Percentiles rank a stretch among this genome's conserved stretches.
These are phyloP conservation scores for Lachancea mirantina DNA, from an alignment of 805 yeast genomes.

Conservation along the genomic window DNA sequence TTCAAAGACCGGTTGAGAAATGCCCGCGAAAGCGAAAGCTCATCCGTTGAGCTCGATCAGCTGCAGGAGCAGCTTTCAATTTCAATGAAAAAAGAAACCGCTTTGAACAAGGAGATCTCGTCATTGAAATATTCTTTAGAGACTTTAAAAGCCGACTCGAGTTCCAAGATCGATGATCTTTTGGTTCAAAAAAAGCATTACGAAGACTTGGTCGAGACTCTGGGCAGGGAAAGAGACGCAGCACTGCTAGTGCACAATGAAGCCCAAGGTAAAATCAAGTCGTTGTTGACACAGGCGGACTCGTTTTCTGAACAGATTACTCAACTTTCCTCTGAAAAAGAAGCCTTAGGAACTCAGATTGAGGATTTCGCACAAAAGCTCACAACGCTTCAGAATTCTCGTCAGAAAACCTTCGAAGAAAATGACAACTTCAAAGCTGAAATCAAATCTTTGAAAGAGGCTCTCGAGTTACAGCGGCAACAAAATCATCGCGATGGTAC, in stretches of 20 bases:
- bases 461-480: slow-evolving; percentile 25
- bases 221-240: slow-evolving; percentile 39
- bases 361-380: slow-evolving; percentile 33
- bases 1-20: slow-evolving; percentile 40
- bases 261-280: slow-evolving; percentile 37
- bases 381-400: slow-evolving; percentile 30
- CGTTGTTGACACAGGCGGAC: slow-evolving; percentile 45
- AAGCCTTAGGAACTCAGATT: slow-evolving; percentile 47
- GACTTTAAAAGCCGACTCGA: slow-evolving; percentile 37
- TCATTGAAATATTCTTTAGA: slow-evolving; percentile 55
- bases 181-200: slow-evolving; percentile 38
- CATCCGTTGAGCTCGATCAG: slow-evolving; percentile 44
- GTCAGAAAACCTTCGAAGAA: slow-evolving; percentile 16
- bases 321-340: slow-evolving; percentile 57
- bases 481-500: slow-evolving; percentile 29
- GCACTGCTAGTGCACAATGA: slow-evolving; percentile 39
- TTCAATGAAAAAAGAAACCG: slow-evolving; percentile 58
- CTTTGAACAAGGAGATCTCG: slow-evolving; percentile 56
- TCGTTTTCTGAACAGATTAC: slow-evolving; percentile 53
- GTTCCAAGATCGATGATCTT: slow-evolving; percentile 33
- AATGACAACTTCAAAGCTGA: slow-evolving; percentile 18
- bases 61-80: slow-evolving; percentile 47
- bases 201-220: slow-evolving; percentile 34
- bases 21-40: slow-evolving; percentile 38
- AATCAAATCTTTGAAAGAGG: slow-evolving; percentile 24